Conservation (phyloP, 78 protist genomes). For the Cavenderia fasciculata region DNA sequence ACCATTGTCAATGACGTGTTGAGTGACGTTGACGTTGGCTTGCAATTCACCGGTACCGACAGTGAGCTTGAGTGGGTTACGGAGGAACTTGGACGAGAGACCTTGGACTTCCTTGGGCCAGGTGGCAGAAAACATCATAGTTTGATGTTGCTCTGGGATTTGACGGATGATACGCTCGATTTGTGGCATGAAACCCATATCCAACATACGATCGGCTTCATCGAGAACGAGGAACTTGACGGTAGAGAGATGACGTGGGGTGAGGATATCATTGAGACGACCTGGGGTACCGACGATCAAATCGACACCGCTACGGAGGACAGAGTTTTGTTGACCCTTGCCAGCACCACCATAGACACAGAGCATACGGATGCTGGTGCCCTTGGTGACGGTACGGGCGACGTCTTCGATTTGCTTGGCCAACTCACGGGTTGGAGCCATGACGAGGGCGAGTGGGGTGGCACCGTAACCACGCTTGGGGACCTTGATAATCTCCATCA, state of each 20-base stretch:
- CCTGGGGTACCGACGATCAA: conserved; percentile 96
- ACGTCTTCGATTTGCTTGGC: conserved; percentile 94
- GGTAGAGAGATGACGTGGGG: conserved; percentile 1
- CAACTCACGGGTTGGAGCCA: conserved; percentile 99
- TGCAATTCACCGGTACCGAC: conserved; percentile 88
- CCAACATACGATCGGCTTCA: conserved; percentile 99
- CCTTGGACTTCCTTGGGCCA: conserved; percentile 97
- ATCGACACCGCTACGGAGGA: conserved; percentile 89
- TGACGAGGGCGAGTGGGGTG: conserved; percentile 92
- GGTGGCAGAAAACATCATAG: conserved; percentile 99
- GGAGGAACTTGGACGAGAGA: conserved; percentile 71
- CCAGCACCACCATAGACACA: conserved; percentile 93
- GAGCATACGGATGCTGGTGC: conserved; percentile 40
- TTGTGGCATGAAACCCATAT: conserved; percentile 99
- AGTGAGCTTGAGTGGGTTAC: conserved; percentile 79
- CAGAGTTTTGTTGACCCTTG: conserved; percentile 74
- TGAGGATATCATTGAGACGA: conserved; percentile 93
- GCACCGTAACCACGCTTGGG: conserved; percentile 81
- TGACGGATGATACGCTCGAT: conserved; percentile 88
- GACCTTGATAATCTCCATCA: conserved; percentile 53
- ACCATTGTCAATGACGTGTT: conserved; percentile 41
- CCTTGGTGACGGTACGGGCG: conserved; percentile 12
- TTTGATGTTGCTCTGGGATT: conserved; percentile 95
- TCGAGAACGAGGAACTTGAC: conserved; percentile 92
- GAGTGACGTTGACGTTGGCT: conserved; percentile 93